Evolutionary conservation across 495 filamentous ascomycete genomes (phyloP), one percentile per base, ranked within the genome.

Genomic region (Penicillium lividum): DNA sequence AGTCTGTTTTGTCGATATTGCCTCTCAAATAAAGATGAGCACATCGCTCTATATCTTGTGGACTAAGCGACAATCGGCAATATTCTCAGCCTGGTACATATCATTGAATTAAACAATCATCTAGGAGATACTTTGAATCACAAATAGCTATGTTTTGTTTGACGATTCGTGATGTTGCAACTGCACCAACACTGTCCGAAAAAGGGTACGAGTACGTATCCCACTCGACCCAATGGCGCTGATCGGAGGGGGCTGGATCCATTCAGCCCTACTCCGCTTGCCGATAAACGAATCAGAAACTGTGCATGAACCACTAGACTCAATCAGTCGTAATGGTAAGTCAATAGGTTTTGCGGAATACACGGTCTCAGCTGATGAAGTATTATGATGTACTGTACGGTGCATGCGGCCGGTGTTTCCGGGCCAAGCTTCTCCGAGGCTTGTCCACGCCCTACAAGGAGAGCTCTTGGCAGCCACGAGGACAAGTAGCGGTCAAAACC

Each of bases 371-470:
- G 43, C 36, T 54, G 45, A 43, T 36, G 30, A 36, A 34, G 43
- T 46, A 46, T 38, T 9, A 38, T 34, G 13, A 45, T 54, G 46
- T 43, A 43, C 38, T 54, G 46, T 43, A 43, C 38, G 44, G 43
- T 47, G 11, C 40, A 42, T 25, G 13, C 33, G 34, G 16, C 58
- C 55, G 61, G 31, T 10, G 47, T 43, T 53, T 22, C 57, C 63
- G 67, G 67, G 69, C 69, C 63, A 72, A 72, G 69, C 65, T 63
- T 70, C 58, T 58, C 59, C 53, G 60, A 72, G 59, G 69, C 68
- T 70, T 72, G 69, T 65, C 58, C 28, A 31, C 56, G 66, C 66
- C 68, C 47, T 64, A 65, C 57, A 43, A 60, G 62, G 62, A 44
- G 51, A 22, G 28, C 33, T 46, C 60, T 63, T 57, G 56, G 56